phyloP scores from a whole-genome alignment of 345 rosid species.

The Excoecaria cochinchinensis region DNA sequence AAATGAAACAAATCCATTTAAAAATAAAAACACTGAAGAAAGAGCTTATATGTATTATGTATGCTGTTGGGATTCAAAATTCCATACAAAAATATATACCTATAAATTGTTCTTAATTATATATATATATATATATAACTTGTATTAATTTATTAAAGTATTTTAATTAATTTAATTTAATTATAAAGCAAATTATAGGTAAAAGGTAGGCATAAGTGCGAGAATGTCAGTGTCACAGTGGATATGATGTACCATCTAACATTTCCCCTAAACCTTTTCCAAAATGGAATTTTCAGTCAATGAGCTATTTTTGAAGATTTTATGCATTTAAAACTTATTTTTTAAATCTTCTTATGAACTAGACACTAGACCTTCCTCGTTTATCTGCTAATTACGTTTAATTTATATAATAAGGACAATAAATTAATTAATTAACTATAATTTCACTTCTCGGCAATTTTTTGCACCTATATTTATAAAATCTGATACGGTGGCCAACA shows the following conservation, averaged over 20 bases:
- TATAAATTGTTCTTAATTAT: too few species aligned
- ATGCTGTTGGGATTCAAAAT: too few species aligned
- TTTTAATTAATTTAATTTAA: background rate
- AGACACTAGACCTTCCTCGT: conserved; percentile 8
- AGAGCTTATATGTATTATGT: too few species aligned
- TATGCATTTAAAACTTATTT: background rate
- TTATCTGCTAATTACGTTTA: background rate
- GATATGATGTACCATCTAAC: conserved; percentile 22
- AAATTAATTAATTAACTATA: background rate
- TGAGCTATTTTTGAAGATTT: conserved; percentile 5
- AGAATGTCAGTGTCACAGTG: background rate
- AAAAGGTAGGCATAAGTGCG: background rate
- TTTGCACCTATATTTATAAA: too few species aligned
- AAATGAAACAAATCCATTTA: too few species aligned
- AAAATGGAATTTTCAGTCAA: conserved; percentile 2
- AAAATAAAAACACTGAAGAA: too few species aligned
- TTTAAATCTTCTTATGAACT: background rate
- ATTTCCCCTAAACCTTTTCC: background rate
- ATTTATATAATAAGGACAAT: background rate
- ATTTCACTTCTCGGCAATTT: background rate
- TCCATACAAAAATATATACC: too few species aligned
- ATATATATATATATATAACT: background rate
- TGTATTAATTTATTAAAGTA: background rate
- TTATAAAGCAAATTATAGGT: background rate
- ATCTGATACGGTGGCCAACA: too few species aligned